Conservation (phyloP, 1,284 basidiomycete genomes). For the Ustilago sp. region DNA sequence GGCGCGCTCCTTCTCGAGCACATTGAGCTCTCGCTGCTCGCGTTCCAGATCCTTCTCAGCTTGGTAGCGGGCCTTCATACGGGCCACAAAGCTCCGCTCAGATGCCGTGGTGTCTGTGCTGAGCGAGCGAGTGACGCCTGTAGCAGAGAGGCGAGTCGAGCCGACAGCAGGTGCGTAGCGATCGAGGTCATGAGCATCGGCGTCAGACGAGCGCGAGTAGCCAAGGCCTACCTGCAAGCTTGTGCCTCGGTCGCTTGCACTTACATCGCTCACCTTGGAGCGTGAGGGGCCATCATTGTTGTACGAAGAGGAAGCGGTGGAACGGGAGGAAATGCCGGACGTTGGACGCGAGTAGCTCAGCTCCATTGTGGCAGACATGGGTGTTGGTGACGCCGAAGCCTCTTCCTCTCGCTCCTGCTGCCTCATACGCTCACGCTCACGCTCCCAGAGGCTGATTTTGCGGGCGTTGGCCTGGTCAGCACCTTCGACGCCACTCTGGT, state of each 20-base stretch:
- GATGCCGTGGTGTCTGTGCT: slow-evolving; percentile 62
- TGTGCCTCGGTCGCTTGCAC: slow-evolving; percentile 11
- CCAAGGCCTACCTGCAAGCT: slow-evolving; percentile 34
- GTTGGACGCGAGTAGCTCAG: slow-evolving; percentile 17
- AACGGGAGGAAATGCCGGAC: slow-evolving; percentile 23
- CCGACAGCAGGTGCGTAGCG: slow-evolving; percentile 57
- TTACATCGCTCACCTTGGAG: slow-evolving; percentile 24
- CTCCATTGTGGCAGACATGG: slow-evolving; percentile 13
- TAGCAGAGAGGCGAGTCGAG: slow-evolving; percentile 45
- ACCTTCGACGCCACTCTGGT: slow-evolving; percentile 7
- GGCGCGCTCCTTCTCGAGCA: slow-evolving; percentile 43
- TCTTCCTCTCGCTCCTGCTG: slow-evolving; percentile 53
- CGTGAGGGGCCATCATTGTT: slow-evolving; percentile 19
- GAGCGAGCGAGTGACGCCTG: slow-evolving; percentile 54
- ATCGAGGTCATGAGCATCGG: slow-evolving; percentile 36
- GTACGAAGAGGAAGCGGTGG: slow-evolving; percentile 19
- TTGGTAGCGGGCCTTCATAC: slow-evolving; percentile 66
- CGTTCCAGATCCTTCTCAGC: slow-evolving; percentile 57
- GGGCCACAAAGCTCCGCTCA: slow-evolving; percentile 64
- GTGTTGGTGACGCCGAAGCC: slow-evolving; percentile 16
- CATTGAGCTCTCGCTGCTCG: slow-evolving; percentile 45
- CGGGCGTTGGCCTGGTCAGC: slow-evolving; percentile 26
- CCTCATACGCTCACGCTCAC: slow-evolving; percentile 53
- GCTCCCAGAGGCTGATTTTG: slow-evolving; percentile 52
- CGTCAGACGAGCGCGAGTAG: slow-evolving; percentile 21